Evolutionary conservation across 192 early-diverging fungal species (phyloP), one percentile per base, ranked within the genome.

Genomic region (Martensiomyces pterosporus): DNA sequence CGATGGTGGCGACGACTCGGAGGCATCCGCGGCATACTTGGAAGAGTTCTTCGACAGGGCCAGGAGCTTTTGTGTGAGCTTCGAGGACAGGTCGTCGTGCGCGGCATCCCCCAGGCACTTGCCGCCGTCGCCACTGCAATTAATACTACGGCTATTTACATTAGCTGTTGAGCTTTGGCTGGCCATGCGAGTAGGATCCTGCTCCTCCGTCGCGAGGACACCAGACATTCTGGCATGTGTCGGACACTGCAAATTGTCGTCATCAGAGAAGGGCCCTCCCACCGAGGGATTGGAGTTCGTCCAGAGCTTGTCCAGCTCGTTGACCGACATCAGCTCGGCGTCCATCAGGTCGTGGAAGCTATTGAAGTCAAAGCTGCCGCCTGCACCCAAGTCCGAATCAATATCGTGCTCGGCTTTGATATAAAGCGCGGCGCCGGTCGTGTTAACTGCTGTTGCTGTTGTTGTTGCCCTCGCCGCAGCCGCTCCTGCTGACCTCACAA

Each of bases 321-420:
- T 77, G 2, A 83, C 66, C 8, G 81, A 80, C 81, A 83, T 83
- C 0, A 74, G 70, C 54, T 80, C 81, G 24, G 79, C 76, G 22
- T 83, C 78, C 57, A 80, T 77, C 19, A 83, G 75, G 24, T 82
- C 81, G 57, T 80, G 75, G 54, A 82, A 67, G 38, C 60, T 65
- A 61, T 51, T 27, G 25, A 24, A 46, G 19, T 47, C 73, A 22
- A 55, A 40, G 22, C 47, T 29, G n/a, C n/a, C n/a, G n/a, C n/a
- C n/a, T n/a, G n/a, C n/a, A n/a, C n/a, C n/a, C n/a, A n/a, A n/a
- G 42, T 29, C 14, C 24, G 38, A 1, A 29, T 17, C n/a, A 12
- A 8, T 12, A 12, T 32, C 29, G 29, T 32, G 29, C n/a, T n/a
- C n/a, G n/a, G n/a, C n/a, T n/a, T n/a, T n/a, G n/a, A n/a, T n/a